phyloP scores from a whole-genome alignment of 2,329 filamentous ascomycete genomes.

The Shiraia sp. region DNA sequence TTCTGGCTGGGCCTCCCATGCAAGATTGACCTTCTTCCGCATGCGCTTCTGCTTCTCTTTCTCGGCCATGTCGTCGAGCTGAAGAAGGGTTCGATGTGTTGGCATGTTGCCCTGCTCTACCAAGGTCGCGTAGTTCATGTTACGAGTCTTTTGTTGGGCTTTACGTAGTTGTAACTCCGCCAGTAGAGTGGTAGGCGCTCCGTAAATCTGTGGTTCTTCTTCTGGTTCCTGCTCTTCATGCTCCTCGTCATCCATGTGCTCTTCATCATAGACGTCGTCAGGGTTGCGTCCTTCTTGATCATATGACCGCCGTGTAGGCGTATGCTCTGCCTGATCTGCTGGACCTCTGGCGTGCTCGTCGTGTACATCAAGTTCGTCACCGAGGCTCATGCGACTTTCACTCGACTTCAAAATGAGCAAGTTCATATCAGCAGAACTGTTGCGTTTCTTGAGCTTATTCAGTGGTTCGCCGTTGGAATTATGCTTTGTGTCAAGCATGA shows the following conservation, averaged over 20 bases:
- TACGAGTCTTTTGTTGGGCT: constrained; percentile 81
- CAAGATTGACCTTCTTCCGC: constrained; percentile 77
- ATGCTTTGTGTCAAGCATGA: constrained; percentile 43
- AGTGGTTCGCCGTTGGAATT: constrained; percentile 42
- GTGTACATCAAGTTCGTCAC: constrained; percentile 34
- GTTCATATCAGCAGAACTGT: constrained; percentile 45
- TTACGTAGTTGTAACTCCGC: constrained; percentile 92
- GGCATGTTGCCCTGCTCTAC: constrained; percentile 71
- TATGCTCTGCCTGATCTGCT: constrained; percentile 18
- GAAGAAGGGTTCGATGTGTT: constrained; percentile 77
- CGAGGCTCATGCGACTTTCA: constrained; percentile 43
- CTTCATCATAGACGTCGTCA: constrained; percentile 47
- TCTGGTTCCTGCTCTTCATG: constrained; percentile 51
- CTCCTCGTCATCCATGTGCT: constrained; percentile 50
- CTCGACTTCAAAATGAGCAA: constrained; percentile 36
- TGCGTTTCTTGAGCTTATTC: constrained; percentile 48
- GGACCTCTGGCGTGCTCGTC: constrained; percentile 38
- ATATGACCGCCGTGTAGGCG: constrained; percentile 18
- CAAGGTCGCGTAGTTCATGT: constrained; percentile 65
- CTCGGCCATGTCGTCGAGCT: constrained; percentile 89
- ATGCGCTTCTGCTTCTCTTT: constrained; percentile 76
- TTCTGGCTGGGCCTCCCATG: constrained; percentile 75
- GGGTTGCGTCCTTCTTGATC: constrained; percentile 16
- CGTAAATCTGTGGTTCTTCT: constrained; percentile 57
- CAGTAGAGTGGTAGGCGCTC: constrained; percentile 83